Evolutionary conservation across 257 asterid species (phyloP), one percentile per base, ranked within the genome.

Genomic region (Gentiana straminea): DNA sequence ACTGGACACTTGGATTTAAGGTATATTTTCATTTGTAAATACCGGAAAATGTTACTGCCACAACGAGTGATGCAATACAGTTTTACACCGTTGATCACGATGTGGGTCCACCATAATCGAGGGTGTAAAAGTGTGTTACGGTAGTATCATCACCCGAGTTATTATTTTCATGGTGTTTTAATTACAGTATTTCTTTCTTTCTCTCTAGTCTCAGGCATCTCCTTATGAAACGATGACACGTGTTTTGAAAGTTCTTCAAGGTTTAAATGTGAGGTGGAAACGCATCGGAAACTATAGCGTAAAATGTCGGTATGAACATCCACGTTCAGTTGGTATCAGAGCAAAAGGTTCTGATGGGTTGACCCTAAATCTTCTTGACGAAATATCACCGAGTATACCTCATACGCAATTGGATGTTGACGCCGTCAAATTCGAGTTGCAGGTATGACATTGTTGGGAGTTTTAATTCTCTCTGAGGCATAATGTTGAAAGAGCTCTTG

Each of bases 1-100:
- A 76, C 79, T 86, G 94, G 95, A 84, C 88, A 33, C 95, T 83
- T 73, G 95, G 94, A 43, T 82, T 86, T 63, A 89, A 83, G 95
- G 95, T 80, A 64, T 12, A 4, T 32, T 41, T 32, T 41, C 13
- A 0, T 41, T 41, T 41, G 46, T 7, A 33, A 33, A 32, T 33
- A 13, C 24, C 24, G 24, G 24, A 24, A 24, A 24, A 24, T n/a
- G n/a, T n/a, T n/a, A n/a, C n/a, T n/a, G n/a, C n/a, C n/a, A n/a
- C n/a, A n/a, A n/a, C n/a, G n/a, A n/a, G n/a, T n/a, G n/a, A n/a
- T 24, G 24, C 24, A 24, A 24, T 24, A 24, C 0, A 24, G 24
- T 24, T 24, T 24, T 24, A 24, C 24, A 24, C 24, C 24, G 24
- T 24, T 24, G 24, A 24, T 24, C 24, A 24, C 24, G 24, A 24